Base-by-base conservation (phyloP, 1,284 basidiomycete species). In the Exobasidium rhododendri region DNA sequence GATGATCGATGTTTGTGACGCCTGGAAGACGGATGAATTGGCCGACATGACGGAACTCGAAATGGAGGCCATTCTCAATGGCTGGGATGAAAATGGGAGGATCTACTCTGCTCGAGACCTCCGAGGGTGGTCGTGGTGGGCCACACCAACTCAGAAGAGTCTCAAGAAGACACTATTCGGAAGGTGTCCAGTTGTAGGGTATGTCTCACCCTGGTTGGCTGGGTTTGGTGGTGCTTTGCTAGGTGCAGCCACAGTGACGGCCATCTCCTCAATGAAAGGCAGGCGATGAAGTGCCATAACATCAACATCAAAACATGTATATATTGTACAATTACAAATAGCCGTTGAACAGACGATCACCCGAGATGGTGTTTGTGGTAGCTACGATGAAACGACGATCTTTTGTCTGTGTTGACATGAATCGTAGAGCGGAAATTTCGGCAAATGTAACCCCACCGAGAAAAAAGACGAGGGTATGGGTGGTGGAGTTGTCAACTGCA, bases 401-500 rank as follows among this genome's bases (percentile, higher is more conserved):
- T 7, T 65, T 62, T 17, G 72, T 75, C 54, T 75, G 70, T 70
- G 86, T 85, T 63, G 86, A 85, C 80, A 94, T 89, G 89, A 92
- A 96, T 74, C 96, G 84, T 69, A 99, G 80, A 7, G 94, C 94
- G 22, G 94, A 88, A 59, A 98, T 90, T 82, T 98, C 96, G 5
- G 94, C 94, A 74, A 91, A 96, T 4, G 96, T 98, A 79, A 94
- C 94, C 2, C 96, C 96, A 35, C 96, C 96, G n/a, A 98, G 82
- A 85, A 97, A 97, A 82, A 97, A 97, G 10, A 99, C 90, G 24
- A 96, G 86, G 1, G 92, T 97, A 2, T 89, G 96, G 2, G 85
- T 87, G 3, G 85, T 81, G 66, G 77, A 64, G 6, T 77, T 76
- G 56, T 50, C 20, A 26, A 13, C 22, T 13, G 31, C 20, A 22